A percentile compares a stretch with the other conserved stretches of the same genome.
Conservation (phyloP, 1,139 yeast species). For the Kluyveromyces marxianus region DNA sequence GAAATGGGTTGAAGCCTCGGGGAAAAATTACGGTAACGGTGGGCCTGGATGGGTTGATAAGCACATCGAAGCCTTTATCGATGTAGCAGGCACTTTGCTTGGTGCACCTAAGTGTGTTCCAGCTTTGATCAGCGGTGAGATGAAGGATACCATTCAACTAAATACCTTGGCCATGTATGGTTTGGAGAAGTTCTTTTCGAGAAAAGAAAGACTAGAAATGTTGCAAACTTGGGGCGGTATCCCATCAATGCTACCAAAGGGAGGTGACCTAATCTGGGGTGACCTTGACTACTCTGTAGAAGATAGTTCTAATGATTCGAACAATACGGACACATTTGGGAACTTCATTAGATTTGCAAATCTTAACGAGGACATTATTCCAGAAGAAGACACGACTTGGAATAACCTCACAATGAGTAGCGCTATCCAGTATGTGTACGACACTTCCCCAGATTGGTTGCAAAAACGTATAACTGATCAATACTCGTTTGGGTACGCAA, state of each 20-base stretch:
- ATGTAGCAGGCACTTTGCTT: conserved; percentile 77
- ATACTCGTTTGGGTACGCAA: conserved; percentile 75
- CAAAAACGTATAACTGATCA: conserved; percentile 52
- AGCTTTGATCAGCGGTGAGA: conserved; percentile 89
- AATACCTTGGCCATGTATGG: conserved; percentile 92
- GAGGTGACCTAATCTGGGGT: conserved; percentile 90
- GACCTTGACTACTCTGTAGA: conserved; percentile 45
- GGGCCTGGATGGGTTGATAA: conserved; percentile 83
- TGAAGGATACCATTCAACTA: conserved; percentile 94
- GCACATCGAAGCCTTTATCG: conserved; percentile 69
- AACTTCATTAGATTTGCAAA: conserved; percentile 59
- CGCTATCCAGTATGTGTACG: conserved; percentile 57
- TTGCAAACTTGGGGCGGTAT: conserved; percentile 85
- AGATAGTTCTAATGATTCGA: conserved; percentile 33
- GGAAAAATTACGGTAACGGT: conserved; percentile 75
- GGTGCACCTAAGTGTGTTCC: conserved; percentile 95
- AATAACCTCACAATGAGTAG: conserved; percentile 60
- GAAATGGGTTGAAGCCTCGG: conserved; percentile 93
- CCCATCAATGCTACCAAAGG: conserved; percentile 94
- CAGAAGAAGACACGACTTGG: conserved; percentile 31
- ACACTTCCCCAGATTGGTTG: conserved; percentile 72
- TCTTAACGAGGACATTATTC: conserved; percentile 18
- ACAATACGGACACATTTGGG: conserved; percentile 47
- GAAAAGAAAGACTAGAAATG: conserved; percentile 82
- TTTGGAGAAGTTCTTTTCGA: conserved; percentile 83